Evolutionary conservation across 345 rosid species (phyloP), one percentile per base, ranked within the genome.

Genomic region (Camelina sativa): DNA sequence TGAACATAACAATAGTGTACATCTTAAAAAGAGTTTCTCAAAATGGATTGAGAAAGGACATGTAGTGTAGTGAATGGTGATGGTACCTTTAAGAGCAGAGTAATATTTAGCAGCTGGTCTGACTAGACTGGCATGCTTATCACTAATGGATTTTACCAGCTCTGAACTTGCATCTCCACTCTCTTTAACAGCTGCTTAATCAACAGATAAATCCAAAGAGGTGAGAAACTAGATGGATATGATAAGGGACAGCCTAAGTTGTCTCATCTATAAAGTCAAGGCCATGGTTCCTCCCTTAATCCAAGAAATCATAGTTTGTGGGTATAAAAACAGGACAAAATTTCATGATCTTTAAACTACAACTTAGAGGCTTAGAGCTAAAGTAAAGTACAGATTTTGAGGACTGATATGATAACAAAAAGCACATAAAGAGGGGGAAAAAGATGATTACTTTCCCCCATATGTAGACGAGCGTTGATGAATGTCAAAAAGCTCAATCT

Each of bases 21-120:
- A 56, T 34, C 38, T 73, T 46, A 13, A 43, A 25, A 43, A 43
- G 47, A 23, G 41, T 51, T 51, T 62, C 7, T 50, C 20, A 32
- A 37, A 37, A 63, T 25, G 35, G 25, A 53, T 2, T 64, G 65
- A 56, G 53, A 58, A 56, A 17, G n/a, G 41, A 35, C n/a, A 44
- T 32, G 37, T 25, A 25, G 30, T 4, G 47, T 35, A 15, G 57
- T 15, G 55, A 73, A 20, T 11, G 15, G 38, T 15, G 54, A 19
- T 53, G 46, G 5, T 79, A 94, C 98, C 97, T 90, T 83, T 91
- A 35, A 82, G 46, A 32, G 79, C 82, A 4, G 87, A 78, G 84
- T 74, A 72, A 69, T 79, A 80, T 75, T 92, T 88, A 65, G 87
- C 86, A 54, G 90, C 80, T 48, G 96, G 96, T 84, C 97, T 90